These are phyloP conservation scores for Colletotrichum lindemuthianum DNA, from an alignment of 2,329 filamentous ascomycete species.

Conservation along the genomic window DNA sequence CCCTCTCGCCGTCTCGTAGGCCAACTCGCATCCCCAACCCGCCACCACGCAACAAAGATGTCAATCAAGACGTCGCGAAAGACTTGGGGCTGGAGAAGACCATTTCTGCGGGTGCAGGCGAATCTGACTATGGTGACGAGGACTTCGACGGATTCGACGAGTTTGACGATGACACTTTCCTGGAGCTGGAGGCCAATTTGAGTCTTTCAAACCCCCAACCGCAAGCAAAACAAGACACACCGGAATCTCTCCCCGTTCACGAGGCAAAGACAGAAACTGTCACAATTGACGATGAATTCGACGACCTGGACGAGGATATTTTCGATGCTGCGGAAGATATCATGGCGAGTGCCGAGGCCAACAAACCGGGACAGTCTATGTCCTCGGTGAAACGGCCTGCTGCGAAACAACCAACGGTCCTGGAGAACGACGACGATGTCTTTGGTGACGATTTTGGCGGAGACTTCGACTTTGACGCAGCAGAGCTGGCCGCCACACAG, in stretches of 20 bases:
- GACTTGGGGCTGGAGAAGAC: constrained; percentile 13
- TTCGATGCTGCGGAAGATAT: constrained; percentile 59
- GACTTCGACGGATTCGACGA: constrained; percentile 68
- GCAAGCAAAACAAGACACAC: constrained; percentile 13
- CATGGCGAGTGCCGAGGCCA: constrained; percentile 38
- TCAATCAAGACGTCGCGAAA: background rate
- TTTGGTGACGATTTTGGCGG: constrained; percentile 79
- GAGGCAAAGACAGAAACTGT: background rate
- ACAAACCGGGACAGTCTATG: constrained; percentile 19
- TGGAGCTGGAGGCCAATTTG: constrained; percentile 61
- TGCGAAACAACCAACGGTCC: constrained; percentile 7
- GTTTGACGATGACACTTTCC: constrained; percentile 68
- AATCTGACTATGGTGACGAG: constrained; percentile 65
- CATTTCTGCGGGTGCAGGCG: constrained; percentile 10
- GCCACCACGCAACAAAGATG: constrained; percentile 4
- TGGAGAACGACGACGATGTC: constrained; percentile 69
- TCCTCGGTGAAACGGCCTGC: constrained; percentile 19
- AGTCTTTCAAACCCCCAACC: constrained; percentile 40
- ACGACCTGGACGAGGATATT: constrained; percentile 71
- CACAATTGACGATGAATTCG: constrained; percentile 67
- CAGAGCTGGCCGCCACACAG: constrained; percentile 78
- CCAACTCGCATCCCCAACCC: background rate
- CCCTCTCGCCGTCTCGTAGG: constrained; percentile 35
- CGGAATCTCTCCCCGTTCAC: background rate
- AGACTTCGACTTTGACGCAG: constrained; percentile 81